These are phyloP conservation scores for Kuraishia capsulata DNA, from an alignment of 805 yeast species.

Conservation along the genomic window DNA sequence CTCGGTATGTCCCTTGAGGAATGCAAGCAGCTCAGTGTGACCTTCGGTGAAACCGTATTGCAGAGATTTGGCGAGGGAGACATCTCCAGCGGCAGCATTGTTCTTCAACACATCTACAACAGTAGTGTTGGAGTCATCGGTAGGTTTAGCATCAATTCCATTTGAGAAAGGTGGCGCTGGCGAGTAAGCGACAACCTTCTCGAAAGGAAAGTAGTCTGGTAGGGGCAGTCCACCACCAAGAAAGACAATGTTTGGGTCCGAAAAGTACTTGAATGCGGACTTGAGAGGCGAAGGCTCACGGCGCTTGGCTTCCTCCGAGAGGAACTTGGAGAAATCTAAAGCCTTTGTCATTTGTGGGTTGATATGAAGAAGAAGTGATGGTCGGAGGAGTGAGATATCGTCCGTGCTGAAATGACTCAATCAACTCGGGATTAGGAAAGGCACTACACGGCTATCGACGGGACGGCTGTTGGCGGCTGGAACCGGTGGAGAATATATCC, in stretches of 20 bases:
- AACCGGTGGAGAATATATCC: too few relatives aligned
- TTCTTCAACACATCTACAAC: constrained; percentile 26
- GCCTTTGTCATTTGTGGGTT: constrained; percentile 28
- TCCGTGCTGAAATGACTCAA: too few relatives aligned
- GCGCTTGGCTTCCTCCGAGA: constrained; percentile 69
- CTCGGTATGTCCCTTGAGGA: constrained; percentile 69
- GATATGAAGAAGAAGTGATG: too few relatives aligned
- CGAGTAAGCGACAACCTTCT: constrained; percentile 56
- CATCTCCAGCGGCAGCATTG: constrained; percentile 41
- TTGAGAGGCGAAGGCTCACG: constrained; percentile 79
- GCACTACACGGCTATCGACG: too few relatives aligned
- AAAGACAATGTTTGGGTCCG: constrained; percentile 70
- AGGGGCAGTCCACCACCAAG: constrained; percentile 95
- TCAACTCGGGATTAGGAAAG: too few relatives aligned
- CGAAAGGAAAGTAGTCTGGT: constrained; percentile 89
- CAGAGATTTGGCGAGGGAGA: constrained; percentile 76
- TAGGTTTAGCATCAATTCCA: constrained; percentile 64
- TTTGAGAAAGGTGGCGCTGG: constrained; percentile 74
- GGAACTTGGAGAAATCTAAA: constrained; percentile 65
- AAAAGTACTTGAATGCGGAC: constrained; percentile 69
- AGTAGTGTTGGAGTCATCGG: constrained; percentile 27
- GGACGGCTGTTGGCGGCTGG: too few relatives aligned
- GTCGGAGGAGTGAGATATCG: too few relatives aligned
- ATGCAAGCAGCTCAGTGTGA: constrained; percentile 56
- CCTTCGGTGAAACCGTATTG: constrained; percentile 91